phyloP scores from a whole-genome alignment of 352 stramenopile species.

The Globisporangium heterothallicum region DNA sequence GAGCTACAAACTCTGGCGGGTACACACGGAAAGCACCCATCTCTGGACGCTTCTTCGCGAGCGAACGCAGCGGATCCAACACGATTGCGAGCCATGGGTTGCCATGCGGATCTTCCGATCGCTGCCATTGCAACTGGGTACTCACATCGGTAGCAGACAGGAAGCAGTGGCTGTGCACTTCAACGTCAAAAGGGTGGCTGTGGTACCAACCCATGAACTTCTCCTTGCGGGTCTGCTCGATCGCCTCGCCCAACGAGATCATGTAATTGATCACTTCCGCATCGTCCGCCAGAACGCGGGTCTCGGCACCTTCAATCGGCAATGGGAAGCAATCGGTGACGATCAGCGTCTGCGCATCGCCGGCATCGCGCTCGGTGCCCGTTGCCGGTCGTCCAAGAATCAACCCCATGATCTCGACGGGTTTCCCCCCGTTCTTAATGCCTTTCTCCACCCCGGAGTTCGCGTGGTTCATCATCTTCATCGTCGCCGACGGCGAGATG shows the following conservation, averaged over 20 bases:
- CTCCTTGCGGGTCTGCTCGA: conserved; percentile 94
- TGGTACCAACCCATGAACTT: conserved; percentile 99
- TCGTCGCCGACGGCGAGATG: conserved; percentile 89
- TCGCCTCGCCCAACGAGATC: conserved; percentile 95
- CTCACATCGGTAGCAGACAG: conserved; percentile 96
- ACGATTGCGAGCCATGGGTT: conserved; percentile 98
- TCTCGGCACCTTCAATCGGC: conserved; percentile 96
- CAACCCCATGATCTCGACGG: conserved; percentile 99
- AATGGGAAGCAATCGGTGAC: conserved; percentile 98
- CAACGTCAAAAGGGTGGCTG: conserved; percentile 98
- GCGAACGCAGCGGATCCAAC: conserved; percentile 94
- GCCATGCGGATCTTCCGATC: conserved; percentile 92
- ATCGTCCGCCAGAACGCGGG: conserved; percentile 95
- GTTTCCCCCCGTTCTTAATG: conserved; percentile 93
- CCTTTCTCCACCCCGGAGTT: conserved; percentile 98
- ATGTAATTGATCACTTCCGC: conserved; percentile 99
- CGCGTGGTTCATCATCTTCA: conserved; percentile 98
- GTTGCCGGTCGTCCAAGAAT: conserved; percentile 91
- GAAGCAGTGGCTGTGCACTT: conserved; percentile 96
- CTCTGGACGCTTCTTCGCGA: conserved; percentile 91
- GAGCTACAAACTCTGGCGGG: conserved; percentile 92
- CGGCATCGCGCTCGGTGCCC: conserved; percentile 78
- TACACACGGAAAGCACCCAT: conserved; percentile 98
- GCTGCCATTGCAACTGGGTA: conserved; percentile 98
- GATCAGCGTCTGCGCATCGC: conserved; percentile 90